Evolutionary conservation across 2,329 filamentous ascomycete species (phyloP), one percentile per base, ranked within the genome.

Genomic region (Coleophoma eucalyptorum): DNA sequence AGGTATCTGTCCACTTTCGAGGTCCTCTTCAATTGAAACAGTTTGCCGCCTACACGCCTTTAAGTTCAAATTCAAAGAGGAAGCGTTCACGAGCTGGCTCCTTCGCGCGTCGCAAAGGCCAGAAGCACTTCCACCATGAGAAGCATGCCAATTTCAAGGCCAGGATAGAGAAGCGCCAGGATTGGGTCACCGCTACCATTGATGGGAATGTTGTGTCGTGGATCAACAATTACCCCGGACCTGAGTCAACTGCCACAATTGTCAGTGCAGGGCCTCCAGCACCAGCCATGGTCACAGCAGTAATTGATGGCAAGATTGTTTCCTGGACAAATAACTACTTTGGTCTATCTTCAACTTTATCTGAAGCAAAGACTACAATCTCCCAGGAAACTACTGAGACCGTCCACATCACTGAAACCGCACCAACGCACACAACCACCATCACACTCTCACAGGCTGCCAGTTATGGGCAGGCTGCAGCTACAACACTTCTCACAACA

Each of bases 1-100:
- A 90, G 86, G 73, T 91, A 31, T 89, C 86, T 1, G 68, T 89
- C 55, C 84, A 90, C 65, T 76, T 91, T 62, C 84, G 87, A 58
- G 89, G 88, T 3, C 87, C 88, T 1, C 66, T 89, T 58, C 70
- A 78, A 37, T 65, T 92, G 32, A 82, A 81, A 62, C 78, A 88
- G 58, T 75, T 90, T 49, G 88, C 86, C 11, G 83, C 84, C 49
- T 92, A 90, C 67, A 77, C 74, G 43, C 76, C 81, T n/a, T 71
- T 71, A 19, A 55, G 55, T 20, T 54, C 53, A 16, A 54, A 50
- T 20, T 42, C 50, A 43, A 61, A 60, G 37, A 65, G 59, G 53
- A 76, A 74, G 64, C 68, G 71, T 15, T 62, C 65, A 1, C 54
- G 58, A 38, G 52, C 60, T 40, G 67, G 68, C 58, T 48, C 55